phyloP scores from a whole-genome alignment of 257 asterid species.

The Orobanche coerulescens region DNA sequence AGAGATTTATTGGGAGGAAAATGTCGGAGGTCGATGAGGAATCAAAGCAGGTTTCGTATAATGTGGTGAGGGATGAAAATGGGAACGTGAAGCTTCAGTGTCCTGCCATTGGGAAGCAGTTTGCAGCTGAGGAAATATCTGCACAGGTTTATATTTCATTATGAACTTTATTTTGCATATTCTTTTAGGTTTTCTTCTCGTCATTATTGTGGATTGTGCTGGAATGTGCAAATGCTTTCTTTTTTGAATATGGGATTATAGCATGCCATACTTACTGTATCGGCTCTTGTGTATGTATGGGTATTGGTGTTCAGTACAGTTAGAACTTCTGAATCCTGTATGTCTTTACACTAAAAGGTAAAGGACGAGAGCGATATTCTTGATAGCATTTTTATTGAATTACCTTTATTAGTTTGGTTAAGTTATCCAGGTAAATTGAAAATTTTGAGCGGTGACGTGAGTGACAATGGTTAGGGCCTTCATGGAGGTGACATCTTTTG shows the following conservation, averaged over 20 bases:
- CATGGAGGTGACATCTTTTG: neutral
- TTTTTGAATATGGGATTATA: neutral
- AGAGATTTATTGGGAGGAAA: constrained; percentile 86
- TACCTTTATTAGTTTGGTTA: neutral
- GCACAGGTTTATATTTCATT: constrained; percentile 53
- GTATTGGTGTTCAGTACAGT: too few species aligned
- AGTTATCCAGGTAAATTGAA: neutral
- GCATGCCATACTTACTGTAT: neutral
- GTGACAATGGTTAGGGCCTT: neutral
- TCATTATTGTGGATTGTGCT: neutral
- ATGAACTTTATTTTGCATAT: neutral
- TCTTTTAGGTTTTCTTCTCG: neutral
- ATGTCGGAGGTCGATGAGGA: constrained; percentile 91
- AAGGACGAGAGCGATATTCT: too few species aligned
- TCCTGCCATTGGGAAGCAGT: constrained; percentile 79
- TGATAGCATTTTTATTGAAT: neutral
- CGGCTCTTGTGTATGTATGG: neutral
- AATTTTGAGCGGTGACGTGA: neutral
- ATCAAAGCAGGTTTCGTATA: constrained; percentile 81
- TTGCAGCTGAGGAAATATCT: constrained; percentile 90
- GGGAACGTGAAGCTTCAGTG: constrained; percentile 91
- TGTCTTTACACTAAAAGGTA: too few species aligned
- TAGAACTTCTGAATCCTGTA: too few species aligned
- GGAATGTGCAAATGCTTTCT: neutral
- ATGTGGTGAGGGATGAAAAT: constrained; percentile 73